Base-by-base conservation (phyloP, 2,329 filamentous ascomycete species). In the Paecilomyces sp. region DNA sequence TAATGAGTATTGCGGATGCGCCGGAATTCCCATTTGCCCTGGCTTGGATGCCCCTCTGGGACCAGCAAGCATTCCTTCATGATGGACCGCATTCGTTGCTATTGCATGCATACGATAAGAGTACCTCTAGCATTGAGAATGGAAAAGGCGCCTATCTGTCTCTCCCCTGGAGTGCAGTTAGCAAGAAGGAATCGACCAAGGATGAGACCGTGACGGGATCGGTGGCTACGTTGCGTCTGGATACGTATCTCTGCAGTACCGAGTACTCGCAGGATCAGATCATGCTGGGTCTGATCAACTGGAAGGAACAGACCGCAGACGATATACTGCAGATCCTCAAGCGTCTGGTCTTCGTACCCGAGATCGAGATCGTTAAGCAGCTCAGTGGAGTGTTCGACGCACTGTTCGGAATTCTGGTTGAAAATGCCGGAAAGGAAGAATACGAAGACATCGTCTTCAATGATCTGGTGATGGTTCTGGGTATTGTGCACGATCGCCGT, bases 291-390 rank as follows among this genome's bases (percentile, higher is more conserved):
- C 80, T 99, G 28, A 77, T 97, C 34, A 90, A 88, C 66, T 97
- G 94, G 94, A 91, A 86, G 69, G 88, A 93, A 12, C 82, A 88
- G 50, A 81, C 87, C 0, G 83, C 87, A 54, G 86, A 87, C 30
- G 86, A 92, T 36, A 81, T 97, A 1, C 81, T 90, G 0, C 82
- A 86, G 25, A 79, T 96, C 0, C 78, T 99, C 51, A 89, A 89
- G 70, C 88, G 92, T 65, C 85, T 97, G 55, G 87, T 92, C 22
- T 97, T 97, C 65, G 92, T 99, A 0, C 90, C 94, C 0, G 94
- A 99, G 72, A 96, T 97, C 59, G 95, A 99, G 75, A 90, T 99
- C 34, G 94, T 99, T 63, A 99, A 97, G 78, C 83, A 97, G 51
- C 79, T 97, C 7, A 89, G 85, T 63, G 89, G 96, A 67, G 92